Evolutionary conservation across 352 stramenopile genomes (phyloP), one percentile per base, ranked within the genome.

Genomic region (Globisporangium emineosum): DNA sequence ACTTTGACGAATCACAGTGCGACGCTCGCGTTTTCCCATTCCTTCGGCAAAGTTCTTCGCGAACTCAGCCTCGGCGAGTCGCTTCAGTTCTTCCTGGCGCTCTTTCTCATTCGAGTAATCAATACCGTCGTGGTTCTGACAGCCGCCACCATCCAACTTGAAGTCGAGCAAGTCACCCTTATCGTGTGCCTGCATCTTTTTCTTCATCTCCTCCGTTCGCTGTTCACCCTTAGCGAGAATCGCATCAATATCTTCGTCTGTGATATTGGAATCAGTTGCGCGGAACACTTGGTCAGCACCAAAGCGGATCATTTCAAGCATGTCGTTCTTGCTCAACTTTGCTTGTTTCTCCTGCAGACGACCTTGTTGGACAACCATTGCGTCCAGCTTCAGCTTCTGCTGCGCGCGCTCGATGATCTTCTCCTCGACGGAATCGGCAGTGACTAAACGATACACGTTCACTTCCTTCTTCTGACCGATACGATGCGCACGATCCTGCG

Each of bases 401-500:
- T 97, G 97, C 0, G 98, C 98, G 62, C 98, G 93, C 65, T 97
- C 96, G 30, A 99, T 90, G 42, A 99, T 99, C 68, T 98, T 98
- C 68, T 99, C 97, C 79, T 99, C 98, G 0, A 99, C 96, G 0
- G 97, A 98, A 59, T 97, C 95, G 15, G 97, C 81, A 37, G 98
- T 99, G 23, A 98, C 87, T 32, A 98, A 76, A 19, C 94, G 88
- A 43, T 98, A 98, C 47, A 98, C 92, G 58, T 96, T 98, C 21
- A 99, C 97, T 49, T 93, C 94, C 75, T 99, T 99, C 67, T 96
- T 99, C 72, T 99, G 97, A 10, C 98, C 98, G 63, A 99, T 99
- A 52, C 97, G 90, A 88, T 99, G 97, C 6, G 97, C 97, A 58
- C 97, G 86, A 77, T 98, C 97, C 86, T 95, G 86, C 0, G 87